These are phyloP conservation scores for Lactarius trivialis DNA, from an alignment of 768 basidiomycete genomes.

Conservation along the genomic window DNA sequence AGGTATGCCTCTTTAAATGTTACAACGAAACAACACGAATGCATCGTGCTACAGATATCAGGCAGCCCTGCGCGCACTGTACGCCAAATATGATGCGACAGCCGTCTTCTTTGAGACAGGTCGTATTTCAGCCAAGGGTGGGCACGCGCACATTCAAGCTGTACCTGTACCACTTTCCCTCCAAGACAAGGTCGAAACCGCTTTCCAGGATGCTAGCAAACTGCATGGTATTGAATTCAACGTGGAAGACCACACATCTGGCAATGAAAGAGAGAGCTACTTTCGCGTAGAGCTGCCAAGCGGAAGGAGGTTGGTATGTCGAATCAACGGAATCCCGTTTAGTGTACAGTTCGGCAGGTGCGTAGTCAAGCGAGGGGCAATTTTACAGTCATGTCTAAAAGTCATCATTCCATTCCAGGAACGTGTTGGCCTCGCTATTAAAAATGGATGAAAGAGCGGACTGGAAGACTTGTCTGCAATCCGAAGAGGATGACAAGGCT, in stretches of 20 bases:
- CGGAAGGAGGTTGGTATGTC: constrained; percentile 78
- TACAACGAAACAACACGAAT: neutral
- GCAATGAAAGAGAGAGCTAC: constrained; percentile 61
- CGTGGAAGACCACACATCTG: constrained; percentile 54
- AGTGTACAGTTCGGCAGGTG: constrained; percentile 93
- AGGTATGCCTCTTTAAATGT: constrained; percentile 38
- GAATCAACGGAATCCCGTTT: constrained; percentile 75
- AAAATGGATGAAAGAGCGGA: constrained; percentile 74
- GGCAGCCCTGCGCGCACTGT: constrained; percentile 62
- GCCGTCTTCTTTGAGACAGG: constrained; percentile 86
- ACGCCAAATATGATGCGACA: constrained; percentile 57
- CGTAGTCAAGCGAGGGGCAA: constrained; percentile 25
- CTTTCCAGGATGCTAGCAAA: constrained; percentile 68
- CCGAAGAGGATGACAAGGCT: constrained; percentile 78
- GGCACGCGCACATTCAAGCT: constrained; percentile 90
- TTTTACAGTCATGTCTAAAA: neutral
- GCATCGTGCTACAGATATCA: constrained; percentile 54
- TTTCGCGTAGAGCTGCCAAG: constrained; percentile 89
- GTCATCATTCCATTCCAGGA: constrained; percentile 41
- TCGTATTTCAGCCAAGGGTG: constrained; percentile 75
- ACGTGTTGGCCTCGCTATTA: constrained; percentile 73
- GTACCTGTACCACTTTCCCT: constrained; percentile 68
- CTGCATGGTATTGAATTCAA: constrained; percentile 69
- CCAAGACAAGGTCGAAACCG: constrained; percentile 55
- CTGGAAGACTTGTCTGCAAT: constrained; percentile 83